These are phyloP conservation scores for Dryas drummondii DNA, from an alignment of 306 rosid genomes.

Conservation along the genomic window DNA sequence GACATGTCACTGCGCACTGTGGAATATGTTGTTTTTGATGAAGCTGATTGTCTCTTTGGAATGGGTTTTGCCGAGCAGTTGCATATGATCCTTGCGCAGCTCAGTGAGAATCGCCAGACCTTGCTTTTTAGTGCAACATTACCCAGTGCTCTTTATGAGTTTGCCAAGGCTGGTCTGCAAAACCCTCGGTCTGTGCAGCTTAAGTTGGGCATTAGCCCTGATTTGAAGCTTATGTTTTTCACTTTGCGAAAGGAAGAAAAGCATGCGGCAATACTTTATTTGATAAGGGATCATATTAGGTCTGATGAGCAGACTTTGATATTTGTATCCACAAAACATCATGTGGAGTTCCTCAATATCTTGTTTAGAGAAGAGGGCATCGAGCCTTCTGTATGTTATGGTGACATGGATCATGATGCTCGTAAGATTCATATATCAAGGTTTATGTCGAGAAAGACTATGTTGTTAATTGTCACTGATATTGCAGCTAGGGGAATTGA, in stretches of 20 bases:
- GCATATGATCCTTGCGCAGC: conserved; percentile 71
- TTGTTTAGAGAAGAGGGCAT: conserved; percentile 82
- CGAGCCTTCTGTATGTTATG: conserved; percentile 88
- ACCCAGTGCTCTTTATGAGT: conserved; percentile 95
- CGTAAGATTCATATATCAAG: conserved; percentile 75
- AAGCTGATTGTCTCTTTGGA: conserved; percentile 79
- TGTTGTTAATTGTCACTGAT: conserved; percentile 91
- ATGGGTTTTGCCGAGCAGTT: conserved; percentile 94
- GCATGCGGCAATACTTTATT: conserved; percentile 62
- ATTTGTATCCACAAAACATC: conserved; percentile 88
- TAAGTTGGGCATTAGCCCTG: conserved; percentile 86
- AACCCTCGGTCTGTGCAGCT: conserved; percentile 86
- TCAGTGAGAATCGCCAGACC: conserved; percentile 86
- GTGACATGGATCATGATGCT: conserved; percentile 99
- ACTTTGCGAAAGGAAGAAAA: conserved; percentile 85
- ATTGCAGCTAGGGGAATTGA: conserved; percentile 95
- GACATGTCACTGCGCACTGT: conserved; percentile 82
- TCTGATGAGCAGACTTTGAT: conserved; percentile 77
- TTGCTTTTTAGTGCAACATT: conserved; percentile 89
- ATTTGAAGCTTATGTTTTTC: conserved; percentile 76
- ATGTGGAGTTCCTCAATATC: conserved; percentile 73
- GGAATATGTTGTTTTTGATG: conserved; percentile 91
- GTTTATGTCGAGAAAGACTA: conserved; percentile 86
- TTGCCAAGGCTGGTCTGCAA: conserved; percentile 92
- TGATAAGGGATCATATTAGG: conserved; percentile 74